These are phyloP conservation scores for Zanthoxylum bungeanum DNA, from an alignment of 345 rosid species.

Conservation along the genomic window DNA sequence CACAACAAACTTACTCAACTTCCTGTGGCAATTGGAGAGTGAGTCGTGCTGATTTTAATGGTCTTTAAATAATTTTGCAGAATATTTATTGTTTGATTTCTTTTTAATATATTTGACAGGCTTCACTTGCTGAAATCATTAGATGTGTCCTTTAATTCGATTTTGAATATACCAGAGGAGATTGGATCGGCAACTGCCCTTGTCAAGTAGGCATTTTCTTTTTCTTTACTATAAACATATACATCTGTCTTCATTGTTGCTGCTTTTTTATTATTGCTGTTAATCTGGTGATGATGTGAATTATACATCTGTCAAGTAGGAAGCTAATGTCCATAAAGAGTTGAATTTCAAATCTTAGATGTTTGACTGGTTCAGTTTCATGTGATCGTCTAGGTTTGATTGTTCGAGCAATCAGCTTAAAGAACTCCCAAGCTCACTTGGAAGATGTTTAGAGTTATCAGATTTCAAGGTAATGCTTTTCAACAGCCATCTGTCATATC, in stretches of 20 bases:
- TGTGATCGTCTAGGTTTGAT: constrained; percentile 59
- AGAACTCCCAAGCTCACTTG: constrained; percentile 75
- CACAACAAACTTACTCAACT: constrained; percentile 67
- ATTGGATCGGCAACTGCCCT: constrained; percentile 80
- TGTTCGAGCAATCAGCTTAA: constrained; percentile 75
- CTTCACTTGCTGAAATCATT: constrained; percentile 76
- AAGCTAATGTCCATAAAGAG: neutral
- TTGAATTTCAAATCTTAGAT: neutral
- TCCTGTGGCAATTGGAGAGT: constrained; percentile 87
- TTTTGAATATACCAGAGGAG: constrained; percentile 63
- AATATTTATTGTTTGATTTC: neutral
- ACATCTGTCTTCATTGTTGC: neutral
- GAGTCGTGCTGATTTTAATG: constrained; percentile 25
- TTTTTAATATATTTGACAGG: constrained; percentile 35
- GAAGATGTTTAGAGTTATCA: constrained; percentile 69
- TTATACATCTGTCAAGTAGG: neutral
- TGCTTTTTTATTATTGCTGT: neutral
- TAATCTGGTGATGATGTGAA: neutral
- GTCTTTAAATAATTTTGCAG: neutral
- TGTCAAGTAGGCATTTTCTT: constrained; percentile 61
- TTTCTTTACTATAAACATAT: neutral
- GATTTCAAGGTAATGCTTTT: constrained; percentile 69
- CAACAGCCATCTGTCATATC: neutral
- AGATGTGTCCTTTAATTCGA: constrained; percentile 72
- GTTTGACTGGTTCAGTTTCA: constrained; percentile 14